Percentiles rank a stretch among this genome's conserved stretches.
Evolutionary conservation across 345 rosid species (phyloP).

Genomic region (Excoecaria cochinchinensis): DNA sequence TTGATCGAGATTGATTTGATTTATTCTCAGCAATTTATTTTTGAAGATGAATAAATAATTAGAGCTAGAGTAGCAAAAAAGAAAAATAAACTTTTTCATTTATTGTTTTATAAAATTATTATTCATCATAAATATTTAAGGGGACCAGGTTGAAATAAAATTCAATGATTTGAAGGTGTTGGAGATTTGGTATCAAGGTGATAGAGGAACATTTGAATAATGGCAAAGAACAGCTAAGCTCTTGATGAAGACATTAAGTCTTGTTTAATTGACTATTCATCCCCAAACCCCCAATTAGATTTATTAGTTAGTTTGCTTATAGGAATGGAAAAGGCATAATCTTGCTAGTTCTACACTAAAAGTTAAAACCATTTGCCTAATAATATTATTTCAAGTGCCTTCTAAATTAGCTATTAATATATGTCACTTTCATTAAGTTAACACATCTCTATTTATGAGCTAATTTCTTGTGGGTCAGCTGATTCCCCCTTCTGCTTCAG

Average conservation of each 20-base stretch:
- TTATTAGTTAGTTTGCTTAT: neutral
- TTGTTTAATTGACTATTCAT: constrained; percentile 19
- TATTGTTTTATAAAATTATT: too few relatives aligned
- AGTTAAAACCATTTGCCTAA: neutral
- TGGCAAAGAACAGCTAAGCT: constrained; percentile 38
- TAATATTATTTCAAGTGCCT: neutral
- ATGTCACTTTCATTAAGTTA: neutral
- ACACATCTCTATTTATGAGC: neutral
- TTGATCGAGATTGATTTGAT: constrained; percentile 38
- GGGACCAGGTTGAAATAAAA: constrained; percentile 28
- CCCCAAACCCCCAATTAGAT: neutral
- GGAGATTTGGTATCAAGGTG: constrained; percentile 26
- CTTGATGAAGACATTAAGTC: constrained; percentile 28
- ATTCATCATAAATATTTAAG: too few relatives aligned
- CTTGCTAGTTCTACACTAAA: neutral
- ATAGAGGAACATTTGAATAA: constrained; percentile 24
- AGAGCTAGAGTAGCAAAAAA: constrained; percentile 16
- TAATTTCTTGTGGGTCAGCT: too few relatives aligned
- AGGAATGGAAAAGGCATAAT: neutral
- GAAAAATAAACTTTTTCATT: constrained; percentile 5
- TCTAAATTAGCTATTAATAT: neutral
- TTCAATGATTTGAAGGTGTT: constrained; percentile 13
- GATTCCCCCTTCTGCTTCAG: too few relatives aligned
- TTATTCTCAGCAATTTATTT: constrained; percentile 9
- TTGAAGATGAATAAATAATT: neutral